Conservation (phyloP, 768 basidiomycete genomes). For the Albatrellus ellisii region DNA sequence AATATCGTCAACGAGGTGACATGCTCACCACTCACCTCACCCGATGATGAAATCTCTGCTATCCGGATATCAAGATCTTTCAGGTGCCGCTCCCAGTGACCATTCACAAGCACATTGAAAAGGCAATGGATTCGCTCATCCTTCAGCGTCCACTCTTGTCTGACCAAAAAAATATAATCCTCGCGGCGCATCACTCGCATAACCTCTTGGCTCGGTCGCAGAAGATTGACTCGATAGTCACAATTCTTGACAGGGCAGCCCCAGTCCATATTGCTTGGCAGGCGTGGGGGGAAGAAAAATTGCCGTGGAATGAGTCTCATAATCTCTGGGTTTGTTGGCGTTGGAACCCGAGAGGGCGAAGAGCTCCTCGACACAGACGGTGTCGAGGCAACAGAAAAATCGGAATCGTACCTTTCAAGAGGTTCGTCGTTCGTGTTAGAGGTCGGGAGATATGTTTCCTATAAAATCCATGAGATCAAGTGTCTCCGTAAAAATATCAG, state of each 20-base stretch:
- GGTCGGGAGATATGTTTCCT: not conserved
- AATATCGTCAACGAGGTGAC: too few relatives aligned
- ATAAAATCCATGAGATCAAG: not conserved
- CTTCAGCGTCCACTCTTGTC: not conserved
- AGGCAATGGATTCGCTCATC: not conserved
- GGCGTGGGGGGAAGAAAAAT: not conserved
- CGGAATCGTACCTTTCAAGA: not conserved
- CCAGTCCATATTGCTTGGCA: not conserved
- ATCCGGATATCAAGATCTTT: too few relatives aligned
- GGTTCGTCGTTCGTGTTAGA: not conserved
- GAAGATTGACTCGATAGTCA: not conserved
- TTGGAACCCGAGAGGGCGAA: not conserved
- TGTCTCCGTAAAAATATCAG: too few relatives aligned
- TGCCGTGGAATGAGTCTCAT: not conserved
- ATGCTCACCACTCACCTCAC: too few relatives aligned
- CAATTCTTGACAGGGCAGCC: not conserved
- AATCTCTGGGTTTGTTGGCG: not conserved
- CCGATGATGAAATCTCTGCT: too few relatives aligned
- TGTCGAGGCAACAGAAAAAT: not conserved
- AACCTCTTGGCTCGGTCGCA: not conserved
- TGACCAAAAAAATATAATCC: not conserved
- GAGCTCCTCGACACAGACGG: not conserved
- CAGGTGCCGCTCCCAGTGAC: not conserved
- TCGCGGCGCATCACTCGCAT: not conserved
- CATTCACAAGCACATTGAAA: not conserved